These are phyloP conservation scores for Sporobolomyces phaffii DNA, from an alignment of 768 basidiomycete species.

Conservation along the genomic window DNA sequence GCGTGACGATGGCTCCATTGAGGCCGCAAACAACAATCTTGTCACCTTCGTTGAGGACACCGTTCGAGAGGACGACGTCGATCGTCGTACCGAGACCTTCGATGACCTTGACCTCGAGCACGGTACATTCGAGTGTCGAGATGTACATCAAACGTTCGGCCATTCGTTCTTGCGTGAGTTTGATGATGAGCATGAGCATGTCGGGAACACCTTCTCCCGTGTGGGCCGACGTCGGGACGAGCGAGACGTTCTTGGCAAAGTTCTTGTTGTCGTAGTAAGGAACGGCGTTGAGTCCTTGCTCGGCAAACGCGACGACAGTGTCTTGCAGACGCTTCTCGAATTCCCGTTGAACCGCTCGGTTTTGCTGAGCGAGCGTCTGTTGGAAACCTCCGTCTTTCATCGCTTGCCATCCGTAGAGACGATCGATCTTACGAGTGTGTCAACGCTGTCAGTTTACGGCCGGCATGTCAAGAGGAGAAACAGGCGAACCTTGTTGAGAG, in stretches of 20 bases:
- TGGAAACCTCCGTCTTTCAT: constrained; percentile 88
- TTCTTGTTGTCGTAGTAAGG: constrained; percentile 98
- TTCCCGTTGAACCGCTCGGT: constrained; percentile 71
- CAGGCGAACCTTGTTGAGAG: constrained; percentile 76
- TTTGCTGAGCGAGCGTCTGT: constrained; percentile 80
- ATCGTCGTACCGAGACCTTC: constrained; percentile 97
- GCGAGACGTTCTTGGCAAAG: constrained; percentile 84
- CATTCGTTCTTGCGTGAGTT: constrained; percentile 96
- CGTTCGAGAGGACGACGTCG: constrained; percentile 92
- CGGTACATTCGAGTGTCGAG: constrained; percentile 92
- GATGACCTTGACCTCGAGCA: constrained; percentile 96
- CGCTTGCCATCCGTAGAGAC: constrained; percentile 89
- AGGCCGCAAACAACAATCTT: constrained; percentile 92
- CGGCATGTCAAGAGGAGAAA: not conserved
- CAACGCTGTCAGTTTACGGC: not conserved
- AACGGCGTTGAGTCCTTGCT: constrained; percentile 89
- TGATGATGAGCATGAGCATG: constrained; percentile 98
- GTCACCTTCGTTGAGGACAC: constrained; percentile 83
- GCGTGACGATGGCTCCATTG: constrained; percentile 94
- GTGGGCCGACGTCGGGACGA: constrained; percentile 95
- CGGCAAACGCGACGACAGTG: constrained; percentile 89
- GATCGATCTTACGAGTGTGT: constrained; percentile 67
- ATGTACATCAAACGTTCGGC: constrained; percentile 96
- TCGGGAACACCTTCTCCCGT: constrained; percentile 98
- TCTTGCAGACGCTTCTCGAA: constrained; percentile 81